phyloP scores from a whole-genome alignment of 73 alveolate species.

The Uronychia setigera region DNA sequence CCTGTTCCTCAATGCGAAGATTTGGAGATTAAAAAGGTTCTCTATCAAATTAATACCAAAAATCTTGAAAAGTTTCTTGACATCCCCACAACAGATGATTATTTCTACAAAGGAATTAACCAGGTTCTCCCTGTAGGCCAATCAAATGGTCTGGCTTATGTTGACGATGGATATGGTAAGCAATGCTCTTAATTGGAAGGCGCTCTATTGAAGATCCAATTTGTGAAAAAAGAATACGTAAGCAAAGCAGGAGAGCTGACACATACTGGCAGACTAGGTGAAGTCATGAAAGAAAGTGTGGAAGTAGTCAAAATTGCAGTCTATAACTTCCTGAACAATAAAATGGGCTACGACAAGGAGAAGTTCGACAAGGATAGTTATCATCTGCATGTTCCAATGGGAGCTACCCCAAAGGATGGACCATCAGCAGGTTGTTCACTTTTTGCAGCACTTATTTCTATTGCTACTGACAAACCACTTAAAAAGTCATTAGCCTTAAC shows the following conservation, averaged over 20 bases:
- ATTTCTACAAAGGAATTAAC: constrained; percentile 54
- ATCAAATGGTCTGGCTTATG: constrained; percentile 66
- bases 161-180: constrained; percentile 55
- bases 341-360: constrained; percentile 15
- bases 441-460: constrained; percentile 71
- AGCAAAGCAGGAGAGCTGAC: constrained; percentile 59
- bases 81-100: constrained; percentile 61
- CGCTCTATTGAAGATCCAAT: constrained; percentile 58
- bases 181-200: constrained; percentile 5
- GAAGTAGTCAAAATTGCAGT: constrained; percentile 81
- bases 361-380: constrained; percentile 50
- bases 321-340: constrained; percentile 58
- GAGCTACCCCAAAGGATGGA: constrained; percentile 90
- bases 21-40: neutral
- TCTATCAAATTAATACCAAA: constrained; percentile 50
- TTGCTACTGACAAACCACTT: constrained; percentile 62
- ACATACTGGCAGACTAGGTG: constrained; percentile 80
- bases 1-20: neutral
- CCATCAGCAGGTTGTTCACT: constrained; percentile 88
- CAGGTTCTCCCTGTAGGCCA: constrained; percentile 53
- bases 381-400: constrained; percentile 82
- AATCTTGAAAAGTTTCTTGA: constrained; percentile 61
- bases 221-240: constrained; percentile 38
- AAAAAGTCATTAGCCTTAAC: constrained; percentile 76
- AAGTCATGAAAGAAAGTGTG: constrained; percentile 76